A percentile compares a stretch with the other conserved stretches of the same genome.
phyloP scores from a whole-genome alignment of 805 yeast species.

The Ogataea pini region DNA sequence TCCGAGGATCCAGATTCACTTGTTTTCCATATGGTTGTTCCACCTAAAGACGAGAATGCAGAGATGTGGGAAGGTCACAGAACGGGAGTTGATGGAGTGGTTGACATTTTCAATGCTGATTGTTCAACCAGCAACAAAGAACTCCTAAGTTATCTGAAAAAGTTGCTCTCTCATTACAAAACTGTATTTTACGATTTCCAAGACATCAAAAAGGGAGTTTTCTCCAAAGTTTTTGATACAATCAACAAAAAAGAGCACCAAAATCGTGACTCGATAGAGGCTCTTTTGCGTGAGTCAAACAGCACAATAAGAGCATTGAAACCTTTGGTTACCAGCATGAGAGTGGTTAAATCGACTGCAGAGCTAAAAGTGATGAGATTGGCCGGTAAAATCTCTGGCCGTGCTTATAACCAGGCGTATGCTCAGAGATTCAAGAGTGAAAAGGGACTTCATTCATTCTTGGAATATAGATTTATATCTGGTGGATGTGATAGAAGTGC shows the following conservation, averaged over 20 bases:
- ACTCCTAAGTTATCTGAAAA: conserved; percentile 44
- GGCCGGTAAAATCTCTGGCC: conserved; percentile 80
- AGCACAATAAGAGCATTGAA: conserved; percentile 46
- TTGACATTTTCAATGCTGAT: conserved; percentile 87
- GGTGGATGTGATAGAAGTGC: conserved; percentile 92
- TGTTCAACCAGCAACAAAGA: conserved; percentile 54
- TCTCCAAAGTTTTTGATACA: conserved; percentile 24
- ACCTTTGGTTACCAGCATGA: conserved; percentile 45
- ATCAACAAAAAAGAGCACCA: conserved; percentile 13
- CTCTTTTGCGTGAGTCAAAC: conserved; percentile 30
- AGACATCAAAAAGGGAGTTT: conserved; percentile 17
- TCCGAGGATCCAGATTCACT: conserved; percentile 52
- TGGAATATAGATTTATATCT: conserved; percentile 78
- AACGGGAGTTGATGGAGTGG: conserved; percentile 82
- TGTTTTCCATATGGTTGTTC: conserved; percentile 78
- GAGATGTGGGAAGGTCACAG: conserved; percentile 97
- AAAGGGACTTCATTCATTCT: conserved; percentile 71
- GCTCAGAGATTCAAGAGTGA: conserved; percentile 68
- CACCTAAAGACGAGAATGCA: conserved; percentile 69
- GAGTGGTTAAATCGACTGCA: conserved; percentile 72
- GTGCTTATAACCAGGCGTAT: conserved; percentile 82
- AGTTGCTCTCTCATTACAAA: conserved; percentile 49
- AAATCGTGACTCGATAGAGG: conserved; percentile 26
- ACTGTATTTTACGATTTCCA: conserved; percentile 56
- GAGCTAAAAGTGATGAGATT: conserved; percentile 79